Base-by-base conservation (phyloP, 2,329 filamentous ascomycete genomes). In the Botrytis aclada region DNA sequence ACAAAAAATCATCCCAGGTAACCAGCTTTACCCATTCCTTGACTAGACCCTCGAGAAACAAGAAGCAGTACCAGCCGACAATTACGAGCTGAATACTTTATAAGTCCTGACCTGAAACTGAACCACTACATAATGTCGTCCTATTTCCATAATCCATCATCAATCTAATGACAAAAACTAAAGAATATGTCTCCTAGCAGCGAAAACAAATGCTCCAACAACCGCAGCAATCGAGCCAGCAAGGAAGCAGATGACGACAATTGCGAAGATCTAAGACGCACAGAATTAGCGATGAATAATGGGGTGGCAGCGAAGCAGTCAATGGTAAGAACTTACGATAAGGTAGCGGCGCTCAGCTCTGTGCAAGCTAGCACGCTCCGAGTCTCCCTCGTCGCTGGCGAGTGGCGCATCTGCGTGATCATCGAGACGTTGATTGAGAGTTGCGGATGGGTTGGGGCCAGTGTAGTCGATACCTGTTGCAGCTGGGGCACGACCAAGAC, bases 291-390 rank as follows among this genome's bases (percentile, higher is more conserved):
- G 6, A 34, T 51, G 32, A 8, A n/a, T 4, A 18, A 12, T 1
- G 14, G 37, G 0, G 9, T n/a, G 20, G 14, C 34, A 8, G 32
- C 6, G 0, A 25, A n/a, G 6, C 3, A 7, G 5, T 7, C n/a
- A 18, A 39, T n/a, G 20, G 1, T 5, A 5, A 12, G 29, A 37
- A 51, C 63, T n/a, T 65, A 65, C 63, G 22, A 65, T 10, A 5
- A 32, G 12, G 14, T n/a, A 51, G 14, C 34, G 43, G 0, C 22
- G 29, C 34, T 65, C 32, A 18, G 3, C 14, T 32, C 25, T 65
- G 1, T 43, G 22, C 2, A 1, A 6, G 14, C 43, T 3, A n/a
- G 29, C 43, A 37, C 39, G 32, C 9, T 65, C 43, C 20, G 51
- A n/a, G 2, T 51, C 32, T 16, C 34, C 34, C 29, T 47, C 43